These are phyloP conservation scores for Geosmithia flava DNA, from an alignment of 2,329 filamentous ascomycete species.

Conservation along the genomic window DNA sequence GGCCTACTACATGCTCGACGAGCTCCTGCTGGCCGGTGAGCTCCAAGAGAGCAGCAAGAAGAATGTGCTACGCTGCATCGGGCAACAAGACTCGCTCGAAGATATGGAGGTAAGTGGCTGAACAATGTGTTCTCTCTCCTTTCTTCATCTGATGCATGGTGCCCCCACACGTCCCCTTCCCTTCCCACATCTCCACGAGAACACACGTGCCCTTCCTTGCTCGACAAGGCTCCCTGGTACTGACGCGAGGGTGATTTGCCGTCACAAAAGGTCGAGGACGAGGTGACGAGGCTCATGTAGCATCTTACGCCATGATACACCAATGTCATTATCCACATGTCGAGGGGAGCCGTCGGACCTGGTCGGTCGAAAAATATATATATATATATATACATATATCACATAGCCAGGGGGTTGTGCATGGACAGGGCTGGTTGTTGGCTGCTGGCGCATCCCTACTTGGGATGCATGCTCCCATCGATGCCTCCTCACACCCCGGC, in stretches of 20 bases:
- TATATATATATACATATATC: too few species aligned
- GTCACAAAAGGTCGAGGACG: slow-evolving; percentile 62
- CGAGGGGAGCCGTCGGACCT: neutral
- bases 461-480: too few species aligned
- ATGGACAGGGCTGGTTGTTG: too few species aligned
- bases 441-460: too few species aligned
- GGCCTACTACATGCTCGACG: slow-evolving; percentile 97
- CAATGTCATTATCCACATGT: neutral
- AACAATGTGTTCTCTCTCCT: slow-evolving; percentile 1
- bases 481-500: too few species aligned
- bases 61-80: slow-evolving; percentile 91
- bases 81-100: slow-evolving; percentile 93
- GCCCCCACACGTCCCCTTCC: too few species aligned
- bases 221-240: neutral
- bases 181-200: slow-evolving; percentile 4
- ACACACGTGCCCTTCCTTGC: slow-evolving; percentile 1
- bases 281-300: slow-evolving; percentile 84
- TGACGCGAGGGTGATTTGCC: slow-evolving; percentile 6
- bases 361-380: neutral
- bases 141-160: slow-evolving; percentile 2
- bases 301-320: slow-evolving; percentile 7
- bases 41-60: slow-evolving; percentile 99
- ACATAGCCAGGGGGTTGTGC: too few species aligned
- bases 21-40: slow-evolving; percentile 87
- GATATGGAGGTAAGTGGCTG: slow-evolving; percentile 86